phyloP scores from a whole-genome alignment of 306 rosid species.

The Prunus fruticosa region DNA sequence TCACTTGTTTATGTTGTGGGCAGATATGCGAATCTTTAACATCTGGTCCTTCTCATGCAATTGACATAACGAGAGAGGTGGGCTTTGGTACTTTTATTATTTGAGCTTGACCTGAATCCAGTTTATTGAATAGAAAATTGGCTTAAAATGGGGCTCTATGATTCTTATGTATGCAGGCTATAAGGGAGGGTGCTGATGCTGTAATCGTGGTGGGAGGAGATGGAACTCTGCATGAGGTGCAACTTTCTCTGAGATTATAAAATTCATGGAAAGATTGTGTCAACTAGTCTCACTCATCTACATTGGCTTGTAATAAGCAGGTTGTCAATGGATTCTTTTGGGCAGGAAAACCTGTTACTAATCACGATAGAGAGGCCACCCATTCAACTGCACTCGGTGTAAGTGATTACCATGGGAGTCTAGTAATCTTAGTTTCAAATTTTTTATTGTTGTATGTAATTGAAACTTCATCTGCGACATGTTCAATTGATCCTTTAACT shows the following conservation, averaged over 20 bases:
- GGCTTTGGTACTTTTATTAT: conserved; percentile 19
- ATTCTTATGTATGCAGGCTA: conserved; percentile 53
- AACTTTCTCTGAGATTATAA: conserved; percentile 4
- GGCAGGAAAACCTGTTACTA: conserved; percentile 78
- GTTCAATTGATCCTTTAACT: conserved; percentile 4
- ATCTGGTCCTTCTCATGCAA: conserved; percentile 91
- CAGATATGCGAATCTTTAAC: conserved; percentile 89
- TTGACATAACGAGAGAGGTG: conserved; percentile 93
- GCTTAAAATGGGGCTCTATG: conserved; percentile 8
- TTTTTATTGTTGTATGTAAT: conserved; percentile 6
- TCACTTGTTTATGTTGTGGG: conserved; percentile 27
- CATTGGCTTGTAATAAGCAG: conserved; percentile 40
- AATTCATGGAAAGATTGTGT: background rate
- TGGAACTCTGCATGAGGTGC: conserved; percentile 98
- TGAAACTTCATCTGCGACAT: conserved; percentile 14
- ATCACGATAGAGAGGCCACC: conserved; percentile 49
- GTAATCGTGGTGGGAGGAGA: conserved; percentile 97
- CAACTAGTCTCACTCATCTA: background rate
- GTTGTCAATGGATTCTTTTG: conserved; percentile 98
- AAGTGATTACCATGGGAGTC: conserved; percentile 38
- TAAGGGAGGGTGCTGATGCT: conserved; percentile 87
- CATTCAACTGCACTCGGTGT: conserved; percentile 94
- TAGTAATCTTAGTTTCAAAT: conserved; percentile 10
- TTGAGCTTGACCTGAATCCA: conserved; percentile 19
- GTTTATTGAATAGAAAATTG: background rate